Evolutionary conservation across 1,284 basidiomycete species (phyloP), one percentile per base, ranked within the genome.

Genomic region (Apiotrichum siamense): DNA sequence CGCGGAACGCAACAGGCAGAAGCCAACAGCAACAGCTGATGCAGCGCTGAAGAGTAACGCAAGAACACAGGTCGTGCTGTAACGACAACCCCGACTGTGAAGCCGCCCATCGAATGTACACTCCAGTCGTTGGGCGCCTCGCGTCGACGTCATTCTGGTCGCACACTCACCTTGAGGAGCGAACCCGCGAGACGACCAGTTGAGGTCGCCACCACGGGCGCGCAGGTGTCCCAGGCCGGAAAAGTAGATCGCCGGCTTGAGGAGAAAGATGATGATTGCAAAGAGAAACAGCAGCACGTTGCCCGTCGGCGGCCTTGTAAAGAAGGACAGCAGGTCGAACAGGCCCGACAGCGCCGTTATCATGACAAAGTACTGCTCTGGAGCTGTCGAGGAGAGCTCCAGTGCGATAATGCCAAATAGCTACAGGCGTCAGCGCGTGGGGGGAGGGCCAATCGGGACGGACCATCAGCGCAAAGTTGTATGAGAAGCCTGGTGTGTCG

Each of bases 391-490:
- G n/a, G 55, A 49, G 18, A 67, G 59, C 44, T 72, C 70, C 43
- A 66, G 58, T 1, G 64, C 54, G 24, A 70, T 49, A 0, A 69
- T 49, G 4, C 70, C 70, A 47, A 69, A 72, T 12, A 72, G 60
- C 70, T 72, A 47, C 1, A 10, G 41, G 5, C 4, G 20, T 21
- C 18, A 21, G 29, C 1, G 25, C 13, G 40, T 21, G 12, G 17
- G 20, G 27, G 6, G 24, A 25, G 15, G n/a, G 36, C n/a, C 25
- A 11, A 10, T 27, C 23, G 7, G 18, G 24, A 57, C 68, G 12
- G 24, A 70, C 69, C 57, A 72, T 61, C 12, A 72, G 54, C 4
- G 68, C 59, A 24, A 70, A 65, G 54, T 72, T 70, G 62, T 67
- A 70, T 0, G 49, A 42, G 31, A 55, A 59, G 4, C 60, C 20